Conservation (phyloP, 2,329 filamentous ascomycete species). For the Botrytis porri region DNA sequence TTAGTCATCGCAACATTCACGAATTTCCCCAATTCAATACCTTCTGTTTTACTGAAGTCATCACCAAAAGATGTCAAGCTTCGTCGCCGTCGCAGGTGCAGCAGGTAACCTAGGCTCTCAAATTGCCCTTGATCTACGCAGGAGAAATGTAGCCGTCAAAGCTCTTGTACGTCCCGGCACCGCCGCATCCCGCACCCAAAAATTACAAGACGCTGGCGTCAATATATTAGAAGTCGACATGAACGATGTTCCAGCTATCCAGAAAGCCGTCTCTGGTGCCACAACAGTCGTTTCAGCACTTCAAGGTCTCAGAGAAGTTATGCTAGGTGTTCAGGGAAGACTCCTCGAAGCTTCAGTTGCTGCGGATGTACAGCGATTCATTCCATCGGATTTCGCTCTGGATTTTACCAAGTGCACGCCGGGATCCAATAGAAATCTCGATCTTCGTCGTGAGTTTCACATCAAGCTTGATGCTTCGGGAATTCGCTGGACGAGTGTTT, state of each 20-base stretch:
- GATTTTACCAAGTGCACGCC: slow-evolving; percentile 21
- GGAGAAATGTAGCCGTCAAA: slow-evolving; percentile 21
- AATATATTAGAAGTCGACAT: slow-evolving; percentile 20
- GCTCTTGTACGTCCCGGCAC: slow-evolving; percentile 22
- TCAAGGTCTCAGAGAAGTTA: slow-evolving; percentile 21
- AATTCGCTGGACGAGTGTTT: slow-evolving; percentile 20
- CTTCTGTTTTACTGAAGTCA: background rate
- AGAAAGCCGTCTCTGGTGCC: slow-evolving; percentile 15
- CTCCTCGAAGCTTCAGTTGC: slow-evolving; percentile 53
- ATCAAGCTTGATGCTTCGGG: slow-evolving; percentile 20
- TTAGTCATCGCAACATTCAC: background rate
- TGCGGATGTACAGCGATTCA: slow-evolving; percentile 56
- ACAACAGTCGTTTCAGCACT: slow-evolving; percentile 20
- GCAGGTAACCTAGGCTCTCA: slow-evolving; percentile 20
- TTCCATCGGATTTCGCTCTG: slow-evolving; percentile 52
- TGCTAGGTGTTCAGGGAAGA: slow-evolving; percentile 16
- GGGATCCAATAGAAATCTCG: slow-evolving; percentile 22
- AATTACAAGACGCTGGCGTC: slow-evolving; percentile 19
- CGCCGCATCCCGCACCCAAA: slow-evolving; percentile 20
- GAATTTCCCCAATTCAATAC: background rate
- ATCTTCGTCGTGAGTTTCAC: slow-evolving; percentile 21
- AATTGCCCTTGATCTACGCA: slow-evolving; percentile 20
- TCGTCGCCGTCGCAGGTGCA: slow-evolving; percentile 21
- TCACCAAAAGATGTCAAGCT: slow-evolving; percentile 16
- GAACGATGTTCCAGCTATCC: slow-evolving; percentile 12